Percentiles rank a stretch among this genome's conserved stretches.
phyloP scores from a whole-genome alignment of 2,329 filamentous ascomycete species.

The Chalaropsis thielavioides region DNA sequence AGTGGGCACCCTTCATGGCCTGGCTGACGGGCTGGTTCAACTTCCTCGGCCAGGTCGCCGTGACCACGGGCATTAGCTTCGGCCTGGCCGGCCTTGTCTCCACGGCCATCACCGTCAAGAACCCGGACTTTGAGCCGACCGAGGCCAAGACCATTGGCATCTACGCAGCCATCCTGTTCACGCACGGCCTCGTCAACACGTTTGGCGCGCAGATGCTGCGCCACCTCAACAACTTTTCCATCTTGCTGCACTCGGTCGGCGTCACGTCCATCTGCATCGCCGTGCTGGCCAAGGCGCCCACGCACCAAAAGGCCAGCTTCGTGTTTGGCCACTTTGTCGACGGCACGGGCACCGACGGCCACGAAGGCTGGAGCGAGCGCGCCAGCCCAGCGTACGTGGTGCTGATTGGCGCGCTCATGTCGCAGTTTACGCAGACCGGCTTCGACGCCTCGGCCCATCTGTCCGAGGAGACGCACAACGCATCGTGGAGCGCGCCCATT shows the following conservation, averaged over 20 bases:
- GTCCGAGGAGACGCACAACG: constrained; percentile 42
- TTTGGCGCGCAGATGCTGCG: constrained; percentile 42
- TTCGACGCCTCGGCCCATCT: constrained; percentile 44
- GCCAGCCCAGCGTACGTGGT: constrained; percentile 41
- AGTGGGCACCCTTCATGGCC: constrained; percentile 17
- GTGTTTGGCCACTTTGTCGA: constrained; percentile 42
- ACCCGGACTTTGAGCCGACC: constrained; percentile 23
- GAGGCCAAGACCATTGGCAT: constrained; percentile 38
- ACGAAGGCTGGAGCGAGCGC: constrained; percentile 37
- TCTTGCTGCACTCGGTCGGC: constrained; percentile 39
- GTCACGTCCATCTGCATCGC: constrained; percentile 39
- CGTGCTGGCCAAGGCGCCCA: constrained; percentile 42
- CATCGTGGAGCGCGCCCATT: constrained; percentile 41
- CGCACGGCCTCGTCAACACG: constrained; percentile 41
- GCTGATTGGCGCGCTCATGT: constrained; percentile 38
- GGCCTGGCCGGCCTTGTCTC: constrained; percentile 28
- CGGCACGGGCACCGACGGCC: constrained; percentile 33
- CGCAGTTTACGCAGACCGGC: constrained; percentile 36
- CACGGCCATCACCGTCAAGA: constrained; percentile 27
- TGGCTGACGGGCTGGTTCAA: constrained; percentile 30
- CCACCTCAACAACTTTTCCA: constrained; percentile 43
- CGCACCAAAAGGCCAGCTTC: constrained; percentile 38
- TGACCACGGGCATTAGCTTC: constrained; percentile 31
- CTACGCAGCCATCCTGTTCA: constrained; percentile 41
- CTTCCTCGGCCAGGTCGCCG: constrained; percentile 29